These are phyloP conservation scores for Tetrapisispora arboricola DNA, from an alignment of 805 yeast species.

Conservation along the genomic window DNA sequence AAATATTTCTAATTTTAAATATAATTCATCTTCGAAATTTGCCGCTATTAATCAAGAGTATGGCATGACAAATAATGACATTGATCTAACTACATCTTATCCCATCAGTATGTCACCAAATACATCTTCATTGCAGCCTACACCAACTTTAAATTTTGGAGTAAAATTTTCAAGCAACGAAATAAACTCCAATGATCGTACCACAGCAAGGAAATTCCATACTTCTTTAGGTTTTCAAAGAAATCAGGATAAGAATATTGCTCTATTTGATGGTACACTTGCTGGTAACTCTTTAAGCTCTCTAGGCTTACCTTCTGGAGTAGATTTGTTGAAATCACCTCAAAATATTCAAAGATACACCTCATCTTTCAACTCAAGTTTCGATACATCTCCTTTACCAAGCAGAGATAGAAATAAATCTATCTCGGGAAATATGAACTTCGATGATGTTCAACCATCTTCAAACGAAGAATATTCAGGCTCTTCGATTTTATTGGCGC, in stretches of 20 bases:
- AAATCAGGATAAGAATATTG: neutral
- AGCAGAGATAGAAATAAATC: neutral
- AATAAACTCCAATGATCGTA: neutral
- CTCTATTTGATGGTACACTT: neutral
- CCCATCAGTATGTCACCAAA: slow-evolving; percentile 2
- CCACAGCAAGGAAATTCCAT: neutral
- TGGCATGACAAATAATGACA: neutral
- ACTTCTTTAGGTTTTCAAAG: slow-evolving; percentile 2
- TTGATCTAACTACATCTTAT: neutral
- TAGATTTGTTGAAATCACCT: slow-evolving; percentile 11
- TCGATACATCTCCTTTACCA: slow-evolving; percentile 21
- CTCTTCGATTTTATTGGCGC: slow-evolving; percentile 14
- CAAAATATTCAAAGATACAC: slow-evolving; percentile 22
- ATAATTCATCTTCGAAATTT: slow-evolving; percentile 1
- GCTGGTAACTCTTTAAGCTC: neutral
- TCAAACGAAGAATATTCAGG: slow-evolving; percentile 24
- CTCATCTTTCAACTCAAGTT: slow-evolving; percentile 28
- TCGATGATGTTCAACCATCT: slow-evolving; percentile 3
- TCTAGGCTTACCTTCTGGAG: neutral
- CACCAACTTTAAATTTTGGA: slow-evolving; percentile 1
- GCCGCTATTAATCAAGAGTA: neutral
- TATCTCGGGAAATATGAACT: neutral
- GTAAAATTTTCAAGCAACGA: neutral
- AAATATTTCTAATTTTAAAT: neutral
- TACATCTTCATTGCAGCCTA: neutral